These are phyloP conservation scores for Intubia oerlemansii DNA, from an alignment of 2,329 filamentous ascomycete species.

Conservation along the genomic window DNA sequence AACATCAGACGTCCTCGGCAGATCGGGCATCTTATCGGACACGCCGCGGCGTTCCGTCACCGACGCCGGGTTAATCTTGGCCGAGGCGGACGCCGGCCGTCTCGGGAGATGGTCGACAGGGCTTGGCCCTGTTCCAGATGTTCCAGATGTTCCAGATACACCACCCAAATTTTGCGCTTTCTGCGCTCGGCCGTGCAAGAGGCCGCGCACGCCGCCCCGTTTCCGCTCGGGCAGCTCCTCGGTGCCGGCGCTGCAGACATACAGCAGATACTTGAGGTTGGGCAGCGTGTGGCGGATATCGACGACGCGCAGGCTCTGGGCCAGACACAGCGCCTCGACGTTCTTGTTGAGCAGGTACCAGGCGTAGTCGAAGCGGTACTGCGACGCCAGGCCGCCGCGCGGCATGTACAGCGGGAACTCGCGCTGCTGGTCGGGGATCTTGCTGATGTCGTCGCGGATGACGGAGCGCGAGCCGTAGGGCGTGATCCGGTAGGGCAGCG, in stretches of 20 bases:
- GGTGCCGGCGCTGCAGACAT: constrained; percentile 65
- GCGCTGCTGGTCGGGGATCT: constrained; percentile 31
- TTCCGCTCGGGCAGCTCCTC: constrained; percentile 40
- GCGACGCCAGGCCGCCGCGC: constrained; percentile 38
- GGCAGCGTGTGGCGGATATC: constrained; percentile 84
- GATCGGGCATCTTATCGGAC: no score
- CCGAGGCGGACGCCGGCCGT: no score
- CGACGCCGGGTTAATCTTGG: no score
- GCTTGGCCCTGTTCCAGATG: no score
- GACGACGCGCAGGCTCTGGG: constrained; percentile 55
- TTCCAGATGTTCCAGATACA: no score
- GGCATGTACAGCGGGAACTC: constrained; percentile 63
- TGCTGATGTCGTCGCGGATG: constrained; percentile 54
- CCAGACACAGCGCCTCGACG: constrained; percentile 48
- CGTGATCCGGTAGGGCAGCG: constrained; percentile 61
- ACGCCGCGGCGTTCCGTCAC: no score
- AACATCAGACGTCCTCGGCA: no score
- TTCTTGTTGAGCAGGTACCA: constrained; percentile 96
- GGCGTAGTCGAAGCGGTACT: constrained; percentile 87
- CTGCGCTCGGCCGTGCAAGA: constrained; percentile 28
- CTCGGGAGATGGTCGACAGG: no score
- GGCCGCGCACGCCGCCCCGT: constrained; percentile 35
- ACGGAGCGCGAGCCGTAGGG: constrained; percentile 53
- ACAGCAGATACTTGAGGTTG: constrained; percentile 83
- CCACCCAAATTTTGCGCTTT: no score